A percentile compares a stretch with the other conserved stretches of the same genome.
Evolutionary conservation across 2,329 filamentous ascomycete genomes (phyloP).

Genomic region (Trichoderma breve): DNA sequence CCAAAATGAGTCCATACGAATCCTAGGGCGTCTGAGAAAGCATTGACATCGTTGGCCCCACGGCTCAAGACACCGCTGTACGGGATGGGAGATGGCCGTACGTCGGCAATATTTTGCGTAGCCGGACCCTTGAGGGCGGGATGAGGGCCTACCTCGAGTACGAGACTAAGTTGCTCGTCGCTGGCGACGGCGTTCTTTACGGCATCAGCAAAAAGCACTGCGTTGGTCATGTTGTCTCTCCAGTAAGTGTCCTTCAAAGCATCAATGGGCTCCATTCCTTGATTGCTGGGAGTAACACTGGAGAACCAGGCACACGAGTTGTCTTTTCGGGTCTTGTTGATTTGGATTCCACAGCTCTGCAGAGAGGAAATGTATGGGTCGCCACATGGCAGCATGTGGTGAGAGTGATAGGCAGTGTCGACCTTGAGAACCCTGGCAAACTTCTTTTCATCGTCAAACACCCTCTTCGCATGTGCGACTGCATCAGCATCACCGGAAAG

Average conservation of each 20-base stretch:
- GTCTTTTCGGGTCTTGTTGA: not conserved
- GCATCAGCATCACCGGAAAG: not conserved
- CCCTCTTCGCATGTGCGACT: not conserved
- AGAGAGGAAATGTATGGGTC: not conserved
- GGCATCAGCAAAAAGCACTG: conserved; percentile 28
- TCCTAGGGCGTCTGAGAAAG: too few species aligned
- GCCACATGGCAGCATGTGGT: conserved; percentile 45
- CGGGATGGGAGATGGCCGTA: not conserved
- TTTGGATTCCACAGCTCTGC: not conserved
- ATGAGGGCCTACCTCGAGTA: conserved; percentile 46
- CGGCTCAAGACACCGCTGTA: conserved; percentile 25
- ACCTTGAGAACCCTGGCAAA: conserved; percentile 46
- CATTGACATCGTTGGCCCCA: conserved; percentile 17
- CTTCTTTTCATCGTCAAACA: conserved; percentile 38
- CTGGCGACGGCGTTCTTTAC: conserved; percentile 13
- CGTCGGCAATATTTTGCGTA: conserved; percentile 37
- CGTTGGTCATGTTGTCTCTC: not conserved
- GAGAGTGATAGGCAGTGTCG: conserved; percentile 50
- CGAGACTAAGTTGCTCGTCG: not conserved
- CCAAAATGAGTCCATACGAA: too few species aligned
- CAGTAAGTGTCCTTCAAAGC: too few species aligned
- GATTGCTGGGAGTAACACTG: too few species aligned
- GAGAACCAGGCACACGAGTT: too few species aligned
- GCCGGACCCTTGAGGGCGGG: conserved; percentile 47
- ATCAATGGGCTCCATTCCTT: too few species aligned